Evolutionary conservation across 176 grass and related monocot species (phyloP).

Genomic region (Cymbopogon citratus): DNA sequence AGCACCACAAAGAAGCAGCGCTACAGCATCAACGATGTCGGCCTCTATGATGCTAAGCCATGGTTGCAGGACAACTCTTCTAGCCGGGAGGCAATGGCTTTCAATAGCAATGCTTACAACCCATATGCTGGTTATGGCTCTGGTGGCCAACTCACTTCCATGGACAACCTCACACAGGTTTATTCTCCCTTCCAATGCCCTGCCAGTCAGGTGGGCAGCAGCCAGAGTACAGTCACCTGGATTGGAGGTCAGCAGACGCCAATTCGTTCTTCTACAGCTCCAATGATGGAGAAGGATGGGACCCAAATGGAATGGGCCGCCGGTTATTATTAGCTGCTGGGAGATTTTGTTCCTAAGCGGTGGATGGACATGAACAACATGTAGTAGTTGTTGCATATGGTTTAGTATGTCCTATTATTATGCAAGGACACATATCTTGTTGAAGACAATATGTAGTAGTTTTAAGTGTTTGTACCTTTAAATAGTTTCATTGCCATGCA

Average conservation of each 20-base stretch:
- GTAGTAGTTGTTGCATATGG: neutral
- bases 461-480: neutral
- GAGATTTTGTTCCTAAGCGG: neutral
- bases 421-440: neutral
- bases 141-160: neutral
- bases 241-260: neutral
- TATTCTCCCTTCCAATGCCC: neutral
- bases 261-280: too few species aligned
- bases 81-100: neutral
- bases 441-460: neutral
- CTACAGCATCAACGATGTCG: slow-evolving; percentile 17
- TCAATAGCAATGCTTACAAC: neutral
- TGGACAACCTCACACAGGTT: neutral
- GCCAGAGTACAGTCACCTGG: neutral
- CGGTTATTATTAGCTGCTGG: neutral
- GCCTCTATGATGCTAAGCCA: neutral
- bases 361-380: neutral
- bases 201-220: neutral
- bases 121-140: neutral
- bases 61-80: neutral
- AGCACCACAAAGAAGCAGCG: neutral
- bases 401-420: neutral
- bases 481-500: neutral
- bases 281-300: neutral
- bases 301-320: neutral